Evolutionary conservation across 2,329 filamentous ascomycete genomes (phyloP), one percentile per base, ranked within the genome.

Genomic region (Aspergillus sp.): DNA sequence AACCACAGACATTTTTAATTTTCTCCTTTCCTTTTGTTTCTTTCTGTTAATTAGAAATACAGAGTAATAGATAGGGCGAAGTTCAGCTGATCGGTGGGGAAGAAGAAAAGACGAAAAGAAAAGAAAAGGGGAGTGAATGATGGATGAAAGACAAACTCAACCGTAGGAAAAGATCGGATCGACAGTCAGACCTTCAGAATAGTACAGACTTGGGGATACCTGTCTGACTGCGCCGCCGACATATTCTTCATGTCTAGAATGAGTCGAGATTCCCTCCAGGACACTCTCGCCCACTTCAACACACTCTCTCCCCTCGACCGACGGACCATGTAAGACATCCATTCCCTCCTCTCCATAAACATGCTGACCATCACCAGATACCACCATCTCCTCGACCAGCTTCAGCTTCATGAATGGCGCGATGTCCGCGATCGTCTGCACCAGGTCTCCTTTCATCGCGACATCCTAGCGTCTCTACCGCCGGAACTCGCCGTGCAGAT

Each of bases 401-500:
- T 74, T 21, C 46, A 32, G 13, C 48, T 52, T 3, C 25, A 64
- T 40, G 71, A 73, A 57, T 70, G 68, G 64, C 65, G 68, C 14
- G 61, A 68, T 41, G 51, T 71, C 9, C 58, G 61, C 49, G 29
- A 49, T 16, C 58, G 55, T 32, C 46, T 64, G 5, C 53, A 62
- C 32, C 16, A 48, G n/a, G 52, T 50, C 16, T 59, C 57, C 13
- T 64, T 72, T 21, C 57, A 68, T 19, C 60, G 57, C 31, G 71
- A 74, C 53, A 61, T 74, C n/a, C 34, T 74, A 3, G 63, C 59
- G 13, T 55, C 54, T 1, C 47, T 72, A 20, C 71, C 71, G 3
- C 13, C 64, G 5, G 71, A 74, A 53, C 50, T 74, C n/a, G 61
- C 63, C 3, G 54, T 59, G 9, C 57, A 64, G 23, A 52, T 74